Evolutionary conservation across 2,329 filamentous ascomycete species (phyloP).

Genomic region (Trichoderma asperellum): DNA sequence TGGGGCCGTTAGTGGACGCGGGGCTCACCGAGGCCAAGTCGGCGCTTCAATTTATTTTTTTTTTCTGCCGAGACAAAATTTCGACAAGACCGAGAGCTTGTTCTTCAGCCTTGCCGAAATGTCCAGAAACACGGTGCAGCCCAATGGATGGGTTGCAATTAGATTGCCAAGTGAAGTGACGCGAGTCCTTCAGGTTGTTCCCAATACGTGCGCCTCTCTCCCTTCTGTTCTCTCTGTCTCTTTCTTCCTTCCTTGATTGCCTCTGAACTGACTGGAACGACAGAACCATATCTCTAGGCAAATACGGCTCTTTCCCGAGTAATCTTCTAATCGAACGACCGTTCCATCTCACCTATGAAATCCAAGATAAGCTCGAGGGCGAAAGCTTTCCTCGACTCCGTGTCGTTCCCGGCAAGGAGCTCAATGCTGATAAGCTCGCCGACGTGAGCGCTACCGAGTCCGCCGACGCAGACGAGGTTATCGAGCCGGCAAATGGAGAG

Average conservation of each 20-base stretch:
- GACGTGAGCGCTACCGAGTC: slow-evolving; percentile 42
- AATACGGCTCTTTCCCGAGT: slow-evolving; percentile 88
- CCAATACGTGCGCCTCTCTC: slow-evolving; percentile 58
- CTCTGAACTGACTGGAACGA: slow-evolving; percentile 36
- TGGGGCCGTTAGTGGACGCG: slow-evolving; percentile 31
- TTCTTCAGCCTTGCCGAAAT: slow-evolving; percentile 34
- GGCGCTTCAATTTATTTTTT: slow-evolving; percentile 26
- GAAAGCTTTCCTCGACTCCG: slow-evolving; percentile 72
- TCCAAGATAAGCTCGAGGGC: slow-evolving; percentile 70
- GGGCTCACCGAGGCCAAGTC: slow-evolving; percentile 40
- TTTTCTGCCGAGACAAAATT: slow-evolving; percentile 20
- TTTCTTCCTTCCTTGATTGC: background rate
- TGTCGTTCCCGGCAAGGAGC: slow-evolving; percentile 77
- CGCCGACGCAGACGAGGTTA: slow-evolving; percentile 50
- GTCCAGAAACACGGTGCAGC: slow-evolving; percentile 47
- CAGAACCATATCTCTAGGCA: slow-evolving; percentile 85
- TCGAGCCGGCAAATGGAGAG: slow-evolving; percentile 45
- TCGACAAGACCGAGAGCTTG: background rate
- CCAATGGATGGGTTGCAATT: slow-evolving; percentile 64
- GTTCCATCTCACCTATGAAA: slow-evolving; percentile 88
- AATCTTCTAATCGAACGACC: slow-evolving; percentile 91
- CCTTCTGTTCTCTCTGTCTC: background rate
- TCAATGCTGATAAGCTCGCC: slow-evolving; percentile 77
- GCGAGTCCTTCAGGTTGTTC: slow-evolving; percentile 60
- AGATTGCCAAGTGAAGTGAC: slow-evolving; percentile 62